phyloP scores from a whole-genome alignment of 805 yeast genomes.

The Cyberlindnera maclurae region DNA sequence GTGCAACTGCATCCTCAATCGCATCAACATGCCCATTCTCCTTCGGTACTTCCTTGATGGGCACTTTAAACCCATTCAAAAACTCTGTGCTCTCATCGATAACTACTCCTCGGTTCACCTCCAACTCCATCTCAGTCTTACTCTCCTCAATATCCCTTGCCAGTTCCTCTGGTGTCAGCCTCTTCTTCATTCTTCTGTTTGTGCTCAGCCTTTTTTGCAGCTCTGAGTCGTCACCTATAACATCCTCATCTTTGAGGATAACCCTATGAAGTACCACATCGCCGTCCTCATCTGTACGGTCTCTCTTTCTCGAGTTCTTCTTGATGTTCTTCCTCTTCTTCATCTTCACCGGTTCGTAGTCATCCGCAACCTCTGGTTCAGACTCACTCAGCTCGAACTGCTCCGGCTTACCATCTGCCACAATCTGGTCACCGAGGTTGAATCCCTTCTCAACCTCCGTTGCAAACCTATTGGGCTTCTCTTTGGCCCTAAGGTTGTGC shows the following conservation, averaged over 20 bases:
- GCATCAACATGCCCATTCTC: not conserved
- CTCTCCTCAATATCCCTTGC: slow-evolving; percentile 17
- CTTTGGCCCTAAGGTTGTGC: slow-evolving; percentile 11
- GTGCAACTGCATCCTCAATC: too few relatives aligned
- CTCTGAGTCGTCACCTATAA: slow-evolving; percentile 18
- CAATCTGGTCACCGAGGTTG: slow-evolving; percentile 8
- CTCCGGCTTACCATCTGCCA: not conserved
- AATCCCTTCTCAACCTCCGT: slow-evolving; percentile 10
- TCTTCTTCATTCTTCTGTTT: slow-evolving; percentile 13
- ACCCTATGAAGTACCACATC: slow-evolving; percentile 23
- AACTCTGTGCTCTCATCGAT: slow-evolving; percentile 33
- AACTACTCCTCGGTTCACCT: slow-evolving; percentile 10
- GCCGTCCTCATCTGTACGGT: slow-evolving; percentile 13
- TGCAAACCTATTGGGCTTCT: slow-evolving; percentile 9
- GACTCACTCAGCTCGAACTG: slow-evolving; percentile 1
- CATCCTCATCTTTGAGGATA: slow-evolving; percentile 21
- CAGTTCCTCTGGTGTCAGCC: slow-evolving; percentile 15
- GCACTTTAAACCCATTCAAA: slow-evolving; percentile 8
- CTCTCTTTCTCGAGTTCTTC: slow-evolving; percentile 6
- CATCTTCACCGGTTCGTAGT: slow-evolving; percentile 26
- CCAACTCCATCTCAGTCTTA: slow-evolving; percentile 13
- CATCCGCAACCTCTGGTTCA: slow-evolving; percentile 6
- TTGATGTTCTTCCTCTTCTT: slow-evolving; percentile 22
- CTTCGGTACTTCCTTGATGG: not conserved
- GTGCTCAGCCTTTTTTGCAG: slow-evolving; percentile 21